phyloP scores from a whole-genome alignment of 2,329 filamentous ascomycete species.

The Metarhizium anisopliae region DNA sequence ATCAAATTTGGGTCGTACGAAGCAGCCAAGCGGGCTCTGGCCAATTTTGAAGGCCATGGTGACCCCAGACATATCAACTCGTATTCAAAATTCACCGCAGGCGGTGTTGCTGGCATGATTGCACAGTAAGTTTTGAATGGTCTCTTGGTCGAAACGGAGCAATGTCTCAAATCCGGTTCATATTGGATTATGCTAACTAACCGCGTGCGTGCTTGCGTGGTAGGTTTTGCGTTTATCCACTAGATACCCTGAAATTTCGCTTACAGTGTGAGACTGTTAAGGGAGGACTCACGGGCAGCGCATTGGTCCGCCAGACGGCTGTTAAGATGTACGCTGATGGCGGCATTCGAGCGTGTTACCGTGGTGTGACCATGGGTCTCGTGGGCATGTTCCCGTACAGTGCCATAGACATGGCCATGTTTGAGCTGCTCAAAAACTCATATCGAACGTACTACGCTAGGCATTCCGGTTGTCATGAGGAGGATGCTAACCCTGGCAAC shows the following conservation, averaged over 20 bases:
- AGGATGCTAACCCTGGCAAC: slow-evolving; percentile 73
- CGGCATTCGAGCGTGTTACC: slow-evolving; percentile 71
- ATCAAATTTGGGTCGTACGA: slow-evolving; percentile 98
- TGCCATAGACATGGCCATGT: slow-evolving; percentile 91
- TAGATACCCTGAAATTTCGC: slow-evolving; percentile 72
- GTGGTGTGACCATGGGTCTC: slow-evolving; percentile 86
- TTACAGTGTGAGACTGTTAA: slow-evolving; percentile 93
- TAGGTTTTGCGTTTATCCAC: slow-evolving; percentile 85
- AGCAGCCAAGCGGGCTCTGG: slow-evolving; percentile 81
- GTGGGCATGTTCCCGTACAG: slow-evolving; percentile 97
- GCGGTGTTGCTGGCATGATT: slow-evolving; percentile 86
- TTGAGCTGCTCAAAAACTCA: slow-evolving; percentile 78
- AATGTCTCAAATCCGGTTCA: not conserved
- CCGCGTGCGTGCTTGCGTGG: not conserved
- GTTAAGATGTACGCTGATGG: slow-evolving; percentile 77
- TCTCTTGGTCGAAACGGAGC: not conserved
- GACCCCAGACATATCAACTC: slow-evolving; percentile 73
- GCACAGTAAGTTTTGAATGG: slow-evolving; percentile 56
- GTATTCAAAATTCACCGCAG: slow-evolving; percentile 82
- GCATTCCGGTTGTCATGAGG: slow-evolving; percentile 62
- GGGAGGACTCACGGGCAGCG: slow-evolving; percentile 74
- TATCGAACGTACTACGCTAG: slow-evolving; percentile 65
- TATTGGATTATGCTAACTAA: not conserved
- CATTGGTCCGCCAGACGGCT: slow-evolving; percentile 72
- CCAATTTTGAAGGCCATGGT: slow-evolving; percentile 77